phyloP scores from a whole-genome alignment of 2,329 filamentous ascomycete genomes.

The Paracoccidioides brasiliensis region DNA sequence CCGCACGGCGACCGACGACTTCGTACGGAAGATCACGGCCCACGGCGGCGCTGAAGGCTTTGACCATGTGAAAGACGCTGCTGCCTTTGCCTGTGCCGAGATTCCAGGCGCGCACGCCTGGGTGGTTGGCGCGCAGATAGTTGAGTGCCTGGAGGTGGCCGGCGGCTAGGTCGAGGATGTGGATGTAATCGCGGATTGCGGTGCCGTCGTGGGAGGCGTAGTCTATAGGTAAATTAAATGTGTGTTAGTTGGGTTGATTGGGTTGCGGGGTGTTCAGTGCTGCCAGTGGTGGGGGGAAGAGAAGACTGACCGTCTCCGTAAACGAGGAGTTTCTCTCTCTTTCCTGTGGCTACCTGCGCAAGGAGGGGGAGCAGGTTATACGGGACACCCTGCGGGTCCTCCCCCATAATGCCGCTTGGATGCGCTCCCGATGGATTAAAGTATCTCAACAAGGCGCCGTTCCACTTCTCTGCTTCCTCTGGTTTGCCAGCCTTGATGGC shows the following conservation, averaged over 20 bases:
- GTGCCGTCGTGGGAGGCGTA: conserved; percentile 84
- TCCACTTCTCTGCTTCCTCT: conserved; percentile 66
- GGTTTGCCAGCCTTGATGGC: conserved; percentile 65
- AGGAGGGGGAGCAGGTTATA: conserved; percentile 92
- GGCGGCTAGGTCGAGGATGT: conserved; percentile 77
- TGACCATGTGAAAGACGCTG: conserved; percentile 95
- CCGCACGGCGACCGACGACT: conserved; percentile 66
- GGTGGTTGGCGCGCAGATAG: conserved; percentile 70
- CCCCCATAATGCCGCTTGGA: conserved; percentile 92
- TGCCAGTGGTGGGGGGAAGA: conserved; percentile 6
- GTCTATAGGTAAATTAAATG: conserved; percentile 41
- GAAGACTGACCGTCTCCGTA: conserved; percentile 71
- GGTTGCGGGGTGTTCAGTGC: conserved; percentile 2
- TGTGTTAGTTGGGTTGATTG: background rate
- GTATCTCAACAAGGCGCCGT: conserved; percentile 84
- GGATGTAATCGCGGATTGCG: conserved; percentile 95
- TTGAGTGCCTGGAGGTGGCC: conserved; percentile 83
- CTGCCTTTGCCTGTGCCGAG: conserved; percentile 86
- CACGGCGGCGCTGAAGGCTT: conserved; percentile 78
- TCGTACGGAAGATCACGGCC: conserved; percentile 78
- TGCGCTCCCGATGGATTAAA: conserved; percentile 96
- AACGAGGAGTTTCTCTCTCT: conserved; percentile 84
- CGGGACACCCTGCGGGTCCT: conserved; percentile 89
- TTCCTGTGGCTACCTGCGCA: conserved; percentile 89
- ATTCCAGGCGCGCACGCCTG: conserved; percentile 93